Evolutionary conservation across 768 basidiomycete species (phyloP).

Genomic region (Suillus subalutaceus): DNA sequence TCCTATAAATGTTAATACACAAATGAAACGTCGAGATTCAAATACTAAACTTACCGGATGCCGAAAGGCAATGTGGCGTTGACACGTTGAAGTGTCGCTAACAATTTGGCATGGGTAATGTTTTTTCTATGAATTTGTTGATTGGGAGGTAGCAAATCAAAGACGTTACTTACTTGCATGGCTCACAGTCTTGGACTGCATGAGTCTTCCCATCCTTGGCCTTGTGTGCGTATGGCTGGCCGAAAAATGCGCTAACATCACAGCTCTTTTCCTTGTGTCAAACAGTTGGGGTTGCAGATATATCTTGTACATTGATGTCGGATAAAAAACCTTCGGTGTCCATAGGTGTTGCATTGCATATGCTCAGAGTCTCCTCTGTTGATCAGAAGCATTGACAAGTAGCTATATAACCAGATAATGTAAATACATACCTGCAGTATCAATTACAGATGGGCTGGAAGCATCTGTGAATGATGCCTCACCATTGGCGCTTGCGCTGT

Average conservation of each 20-base stretch:
- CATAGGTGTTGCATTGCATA: not conserved
- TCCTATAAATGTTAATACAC: conserved; percentile 11
- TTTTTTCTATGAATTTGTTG: conserved; percentile 7
- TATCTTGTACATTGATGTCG: conserved; percentile 15
- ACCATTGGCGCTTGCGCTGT: not conserved
- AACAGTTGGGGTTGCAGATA: not conserved
- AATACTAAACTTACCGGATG: conserved; percentile 1
- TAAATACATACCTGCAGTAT: not conserved
- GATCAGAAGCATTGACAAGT: not conserved
- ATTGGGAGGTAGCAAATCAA: not conserved
- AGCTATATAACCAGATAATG: not conserved
- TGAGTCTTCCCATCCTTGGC: not conserved
- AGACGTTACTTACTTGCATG: conserved; percentile 1
- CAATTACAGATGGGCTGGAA: not conserved
- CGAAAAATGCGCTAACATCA: not conserved
- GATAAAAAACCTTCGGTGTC: conserved; percentile 17
- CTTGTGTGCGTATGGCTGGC: not conserved
- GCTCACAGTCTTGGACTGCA: not conserved
- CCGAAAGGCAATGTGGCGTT: not conserved
- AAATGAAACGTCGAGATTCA: not conserved
- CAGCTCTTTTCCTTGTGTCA: not conserved
- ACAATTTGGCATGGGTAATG: not conserved
- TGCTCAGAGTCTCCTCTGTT: not conserved
- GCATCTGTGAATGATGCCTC: not conserved
- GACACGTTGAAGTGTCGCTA: conserved; percentile 7